These are phyloP conservation scores for Trametes elegans DNA, from an alignment of 768 basidiomycete species.

Conservation along the genomic window DNA sequence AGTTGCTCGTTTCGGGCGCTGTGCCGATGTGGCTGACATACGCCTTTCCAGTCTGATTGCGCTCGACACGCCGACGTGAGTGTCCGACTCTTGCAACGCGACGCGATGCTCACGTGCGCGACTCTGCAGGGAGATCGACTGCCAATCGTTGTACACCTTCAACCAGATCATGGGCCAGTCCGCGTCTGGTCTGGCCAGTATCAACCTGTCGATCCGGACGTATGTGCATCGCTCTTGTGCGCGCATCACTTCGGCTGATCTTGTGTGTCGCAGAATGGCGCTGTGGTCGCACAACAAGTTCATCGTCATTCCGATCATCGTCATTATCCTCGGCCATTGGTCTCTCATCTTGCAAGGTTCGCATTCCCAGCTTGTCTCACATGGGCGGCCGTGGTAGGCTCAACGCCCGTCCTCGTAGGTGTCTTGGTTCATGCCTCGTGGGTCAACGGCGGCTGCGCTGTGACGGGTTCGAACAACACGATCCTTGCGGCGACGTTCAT, in stretches of 20 bases:
- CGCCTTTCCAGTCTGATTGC: constrained; percentile 31
- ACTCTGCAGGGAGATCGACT: constrained; percentile 38
- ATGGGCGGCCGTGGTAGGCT: too few relatives aligned
- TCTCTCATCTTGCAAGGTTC: constrained; percentile 65
- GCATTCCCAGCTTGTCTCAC: not conserved
- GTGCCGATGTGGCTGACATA: not conserved
- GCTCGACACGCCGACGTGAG: constrained; percentile 36
- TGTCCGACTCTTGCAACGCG: not conserved
- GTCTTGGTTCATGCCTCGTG: constrained; percentile 56
- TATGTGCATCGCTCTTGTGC: constrained; percentile 18
- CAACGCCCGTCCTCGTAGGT: constrained; percentile 35
- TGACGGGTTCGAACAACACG: constrained; percentile 58
- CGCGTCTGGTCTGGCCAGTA: constrained; percentile 43
- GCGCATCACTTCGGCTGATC: not conserved
- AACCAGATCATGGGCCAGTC: constrained; percentile 46
- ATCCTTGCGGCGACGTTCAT: constrained; percentile 70
- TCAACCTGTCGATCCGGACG: constrained; percentile 49
- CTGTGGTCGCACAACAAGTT: constrained; percentile 61
- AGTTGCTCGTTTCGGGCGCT: constrained; percentile 12
- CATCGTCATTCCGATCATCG: constrained; percentile 46
- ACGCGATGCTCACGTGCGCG: not conserved
- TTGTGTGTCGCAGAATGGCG: constrained; percentile 43
- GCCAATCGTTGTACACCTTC: constrained; percentile 47
- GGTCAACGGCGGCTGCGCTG: constrained; percentile 53
- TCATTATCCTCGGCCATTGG: constrained; percentile 72